phyloP scores from a whole-genome alignment of 768 basidiomycete species.

The Russula sp. region DNA sequence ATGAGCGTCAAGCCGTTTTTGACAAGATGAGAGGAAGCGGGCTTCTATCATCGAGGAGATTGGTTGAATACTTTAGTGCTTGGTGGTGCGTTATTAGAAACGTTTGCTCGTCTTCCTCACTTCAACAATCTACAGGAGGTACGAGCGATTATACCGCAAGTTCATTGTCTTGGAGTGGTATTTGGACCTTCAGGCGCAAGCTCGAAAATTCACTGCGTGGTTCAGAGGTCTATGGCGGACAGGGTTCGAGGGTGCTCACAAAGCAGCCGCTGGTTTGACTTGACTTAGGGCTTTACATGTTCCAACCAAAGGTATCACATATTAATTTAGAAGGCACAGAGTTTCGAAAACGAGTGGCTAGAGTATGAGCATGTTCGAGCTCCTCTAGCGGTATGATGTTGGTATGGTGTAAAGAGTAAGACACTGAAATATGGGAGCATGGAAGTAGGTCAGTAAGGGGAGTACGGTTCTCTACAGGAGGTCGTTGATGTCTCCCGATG shows the following conservation, averaged over 20 bases:
- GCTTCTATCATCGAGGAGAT: constrained; percentile 42
- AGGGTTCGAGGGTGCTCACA: constrained; percentile 61
- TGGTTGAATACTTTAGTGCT: constrained; percentile 45
- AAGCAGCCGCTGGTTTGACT: constrained; percentile 65
- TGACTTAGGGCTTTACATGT: constrained; percentile 17
- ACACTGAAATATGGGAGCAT: neutral
- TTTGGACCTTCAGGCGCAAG: constrained; percentile 58
- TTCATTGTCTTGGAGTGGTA: constrained; percentile 50
- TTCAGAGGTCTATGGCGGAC: constrained; percentile 50
- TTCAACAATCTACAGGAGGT: constrained; percentile 43
- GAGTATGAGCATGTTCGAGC: neutral
- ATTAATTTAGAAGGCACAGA: constrained; percentile 17
- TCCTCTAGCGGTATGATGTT: neutral
- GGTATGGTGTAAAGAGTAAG: neutral
- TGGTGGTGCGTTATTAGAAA: constrained; percentile 57
- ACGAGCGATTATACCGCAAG: constrained; percentile 45
- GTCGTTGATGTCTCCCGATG: constrained; percentile 4
- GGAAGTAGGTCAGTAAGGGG: neutral
- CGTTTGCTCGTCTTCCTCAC: neutral
- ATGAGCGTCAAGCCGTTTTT: constrained; percentile 42
- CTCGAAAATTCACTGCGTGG: constrained; percentile 57
- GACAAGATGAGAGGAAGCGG: constrained; percentile 44
- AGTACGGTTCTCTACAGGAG: constrained; percentile 5
- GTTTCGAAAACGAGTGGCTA: neutral
- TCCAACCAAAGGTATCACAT: constrained; percentile 21